Base-by-base conservation (phyloP, 257 asterid genomes). In the Solanum appendiculatum region DNA sequence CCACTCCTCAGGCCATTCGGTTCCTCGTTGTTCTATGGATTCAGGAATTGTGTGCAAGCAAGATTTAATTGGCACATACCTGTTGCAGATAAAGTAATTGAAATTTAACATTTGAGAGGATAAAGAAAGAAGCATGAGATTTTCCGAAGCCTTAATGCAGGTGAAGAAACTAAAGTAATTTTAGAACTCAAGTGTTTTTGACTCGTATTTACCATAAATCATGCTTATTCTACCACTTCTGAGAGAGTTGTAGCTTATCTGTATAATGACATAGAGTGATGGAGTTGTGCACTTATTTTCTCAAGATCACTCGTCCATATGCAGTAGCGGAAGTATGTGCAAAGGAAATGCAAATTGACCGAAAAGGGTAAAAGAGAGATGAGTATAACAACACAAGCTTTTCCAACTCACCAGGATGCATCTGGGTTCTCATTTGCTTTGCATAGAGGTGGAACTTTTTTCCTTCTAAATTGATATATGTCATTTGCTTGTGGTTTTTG, bases 1-100 rank as follows among this genome's bases (percentile, higher is more conserved):
- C 99, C 99, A 97, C 86, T 92, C 99, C 70, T 93, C 93, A 15
- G 99, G 99, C 99, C 99, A 97, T 89, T 97, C 99, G 5, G 95
- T 95, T 70, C 99, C 99, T 39, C 92, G 98, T 89, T 97, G 91
- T 92, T 97, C 99, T 25, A 97, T 92, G 63, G 94, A 92, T 86
- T 94, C 94, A 86, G 99, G 99, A 90, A 94, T 88, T 14, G 90
- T 29, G 81, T 94, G 94, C 88, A 97, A 90, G 91, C 99, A 97
- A 78, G 86, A 89, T 89, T 91, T 92, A 87, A 97, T 85, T 4
- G 95, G 91, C 84, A 88, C 90, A 51, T 95, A 89, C 99, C 99
- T 97, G 91, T 51, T 73, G 69, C 54, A 66, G 23, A 48, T 73
- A 31, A 82, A 80, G 73, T 64, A 90, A 29, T 18, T 44, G 21